phyloP scores from a whole-genome alignment of 192 early-diverging fungal genomes.

The Umbelopsis isabellina region DNA sequence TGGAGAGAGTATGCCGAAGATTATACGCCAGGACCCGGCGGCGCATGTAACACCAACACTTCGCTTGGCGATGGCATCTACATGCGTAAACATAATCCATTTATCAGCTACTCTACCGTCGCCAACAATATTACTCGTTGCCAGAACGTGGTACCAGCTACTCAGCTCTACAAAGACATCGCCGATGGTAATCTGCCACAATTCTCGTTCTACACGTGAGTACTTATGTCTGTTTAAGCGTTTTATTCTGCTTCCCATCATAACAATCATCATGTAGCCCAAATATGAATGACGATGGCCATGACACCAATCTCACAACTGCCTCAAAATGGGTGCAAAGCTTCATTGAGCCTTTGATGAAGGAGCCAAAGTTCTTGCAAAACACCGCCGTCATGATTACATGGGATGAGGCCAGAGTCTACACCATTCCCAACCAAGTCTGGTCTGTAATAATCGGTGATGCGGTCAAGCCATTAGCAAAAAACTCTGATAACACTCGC shows the following conservation, averaged over 20 bases:
- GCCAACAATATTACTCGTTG: constrained; percentile 24
- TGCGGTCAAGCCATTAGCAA: constrained; percentile 2
- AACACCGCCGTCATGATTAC: constrained; percentile 23
- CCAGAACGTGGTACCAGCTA: constrained; percentile 12
- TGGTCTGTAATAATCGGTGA: constrained; percentile 6
- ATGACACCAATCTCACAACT: constrained; percentile 19
- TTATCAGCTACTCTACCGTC: constrained; percentile 44
- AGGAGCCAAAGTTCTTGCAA: neutral
- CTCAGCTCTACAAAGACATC: neutral
- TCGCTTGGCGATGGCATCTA: neutral
- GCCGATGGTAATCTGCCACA: constrained; percentile 15
- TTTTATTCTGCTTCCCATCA: neutral
- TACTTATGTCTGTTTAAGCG: neutral
- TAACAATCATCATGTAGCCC: neutral
- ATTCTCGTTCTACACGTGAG: constrained; percentile 28
- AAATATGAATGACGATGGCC: constrained; percentile 24
- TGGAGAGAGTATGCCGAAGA: constrained; percentile 58
- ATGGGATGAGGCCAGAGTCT: constrained; percentile 15
- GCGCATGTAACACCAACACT: neutral
- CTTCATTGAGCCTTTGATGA: constrained; percentile 6
- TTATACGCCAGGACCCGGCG: constrained; percentile 32
- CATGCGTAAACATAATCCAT: constrained; percentile 44
- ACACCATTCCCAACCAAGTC: constrained; percentile 20
- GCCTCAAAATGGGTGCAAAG: constrained; percentile 11
- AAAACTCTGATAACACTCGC: constrained; percentile 39